Base-by-base conservation (phyloP, 257 asterid genomes). In the Scutellaria minor region DNA sequence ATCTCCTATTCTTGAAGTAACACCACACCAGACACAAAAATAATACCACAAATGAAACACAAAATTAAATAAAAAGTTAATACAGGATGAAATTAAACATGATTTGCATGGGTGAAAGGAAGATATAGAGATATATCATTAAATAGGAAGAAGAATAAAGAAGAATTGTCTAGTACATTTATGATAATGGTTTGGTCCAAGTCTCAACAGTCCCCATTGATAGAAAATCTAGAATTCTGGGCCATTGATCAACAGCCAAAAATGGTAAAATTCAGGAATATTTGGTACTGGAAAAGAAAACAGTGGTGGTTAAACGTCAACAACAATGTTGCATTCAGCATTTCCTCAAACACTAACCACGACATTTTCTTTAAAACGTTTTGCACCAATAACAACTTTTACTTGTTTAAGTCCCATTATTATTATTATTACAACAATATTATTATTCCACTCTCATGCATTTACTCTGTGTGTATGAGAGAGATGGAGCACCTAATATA, bases 231-330 rank as follows among this genome's bases (percentile, higher is more conserved):
- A 53, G 65, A 76, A 72, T 52, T 22, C 15, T 55, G 46, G 68
- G 45, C 14, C 59, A 62, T 46, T 50, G n/a, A 15, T 20, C 56
- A 44, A 42, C 37, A 61, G 10, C 80, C 64, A 75, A 44, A 81
- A 81, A 56, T 79, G 77, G 86, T 8, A 79, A 81, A 72, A 9
- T 40, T 83, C 79, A 81, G 85, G 88, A 81, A 81, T 77, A 85
- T 77, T 79, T 80, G 83, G 79, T 75, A 54, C 60, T 67, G 70
- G 78, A 54, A 69, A 64, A 57, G 63, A 37, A 12, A 65, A 76
- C 79, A 71, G 76, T 72, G 82, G 77, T 85, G 79, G 89, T 85
- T 85, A 85, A 48, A 82, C 67, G 85, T 85, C 86, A 79, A 75
- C 86, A 76, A 46, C 84, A 78, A 73, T 42, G 74, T 66, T 45